These are phyloP conservation scores for Tylopilus felleus DNA, from an alignment of 768 basidiomycete genomes.

Conservation along the genomic window DNA sequence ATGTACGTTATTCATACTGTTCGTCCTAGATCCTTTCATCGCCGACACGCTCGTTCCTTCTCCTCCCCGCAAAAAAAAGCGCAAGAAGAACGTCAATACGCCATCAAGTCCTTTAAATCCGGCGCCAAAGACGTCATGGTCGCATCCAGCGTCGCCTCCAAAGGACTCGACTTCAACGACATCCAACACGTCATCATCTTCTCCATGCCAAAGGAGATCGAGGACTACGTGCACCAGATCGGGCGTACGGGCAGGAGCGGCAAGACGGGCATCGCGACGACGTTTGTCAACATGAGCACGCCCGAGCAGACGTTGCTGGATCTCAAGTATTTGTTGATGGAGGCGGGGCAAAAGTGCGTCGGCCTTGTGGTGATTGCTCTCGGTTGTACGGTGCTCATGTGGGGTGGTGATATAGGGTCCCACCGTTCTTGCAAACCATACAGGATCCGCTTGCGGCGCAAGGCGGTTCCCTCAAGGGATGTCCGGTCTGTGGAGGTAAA, in stretches of 20 bases:
- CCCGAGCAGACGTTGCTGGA: constrained; percentile 94
- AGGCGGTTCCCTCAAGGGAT: constrained; percentile 78
- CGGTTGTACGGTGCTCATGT: not conserved
- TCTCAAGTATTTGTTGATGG: constrained; percentile 93
- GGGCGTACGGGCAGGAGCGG: constrained; percentile 97
- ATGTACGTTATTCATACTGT: constrained; percentile 45
- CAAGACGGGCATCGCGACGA: constrained; percentile 98
- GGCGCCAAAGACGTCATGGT: constrained; percentile 99
- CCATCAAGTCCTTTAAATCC: constrained; percentile 96
- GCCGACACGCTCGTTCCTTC: not conserved
- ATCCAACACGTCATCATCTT: constrained; percentile 99
- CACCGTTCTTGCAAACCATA: constrained; percentile 84
- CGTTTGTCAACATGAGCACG: constrained; percentile 98
- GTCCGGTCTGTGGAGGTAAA: constrained; percentile 94
- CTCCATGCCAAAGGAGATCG: constrained; percentile 99
- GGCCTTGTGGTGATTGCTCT: too few species aligned
- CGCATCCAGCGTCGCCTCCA: constrained; percentile 95
- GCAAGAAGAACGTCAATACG: constrained; percentile 98
- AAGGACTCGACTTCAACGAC: constrained; percentile 98
- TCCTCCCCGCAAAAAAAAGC: constrained; percentile 41
- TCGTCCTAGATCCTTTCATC: not conserved
- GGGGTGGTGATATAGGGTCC: constrained; percentile 57
- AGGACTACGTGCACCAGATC: constrained; percentile 99
- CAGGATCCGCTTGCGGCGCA: constrained; percentile 86
- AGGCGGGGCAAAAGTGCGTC: constrained; percentile 95